phyloP scores from a whole-genome alignment of 73 alveolate genomes.

The Paramecium sonneborni region DNA sequence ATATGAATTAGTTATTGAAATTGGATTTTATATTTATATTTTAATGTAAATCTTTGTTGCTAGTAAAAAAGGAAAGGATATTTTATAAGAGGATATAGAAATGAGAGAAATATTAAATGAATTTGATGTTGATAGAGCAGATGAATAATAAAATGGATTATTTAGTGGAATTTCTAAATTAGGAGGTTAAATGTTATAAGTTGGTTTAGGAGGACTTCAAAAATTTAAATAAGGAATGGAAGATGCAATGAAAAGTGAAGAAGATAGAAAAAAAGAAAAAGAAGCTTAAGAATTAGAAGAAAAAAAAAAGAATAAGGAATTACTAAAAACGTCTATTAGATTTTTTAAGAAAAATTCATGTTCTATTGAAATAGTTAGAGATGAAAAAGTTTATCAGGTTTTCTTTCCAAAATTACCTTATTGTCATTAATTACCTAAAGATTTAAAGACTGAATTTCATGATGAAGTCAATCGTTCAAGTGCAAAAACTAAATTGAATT shows the following conservation, averaged over 20 bases:
- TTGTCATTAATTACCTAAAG: slow-evolving; percentile 59
- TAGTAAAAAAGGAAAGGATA: slow-evolving; percentile 59
- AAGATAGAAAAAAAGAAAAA: slow-evolving; percentile 32
- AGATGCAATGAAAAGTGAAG: not conserved
- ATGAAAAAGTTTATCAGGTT: not conserved
- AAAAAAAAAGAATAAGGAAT: not conserved
- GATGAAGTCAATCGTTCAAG: slow-evolving; percentile 88
- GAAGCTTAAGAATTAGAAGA: not conserved
- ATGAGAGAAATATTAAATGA: slow-evolving; percentile 61
- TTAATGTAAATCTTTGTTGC: slow-evolving; percentile 55
- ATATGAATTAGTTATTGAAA: slow-evolving; percentile 65
- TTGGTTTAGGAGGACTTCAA: slow-evolving; percentile 74
- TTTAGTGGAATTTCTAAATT: slow-evolving; percentile 43
- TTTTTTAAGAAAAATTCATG: slow-evolving; percentile 67
- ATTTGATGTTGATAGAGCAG: slow-evolving; percentile 2
- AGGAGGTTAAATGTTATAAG: slow-evolving; percentile 68
- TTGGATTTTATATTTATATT: slow-evolving; percentile 59
- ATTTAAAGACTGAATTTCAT: slow-evolving; percentile 69
- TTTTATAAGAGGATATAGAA: slow-evolving; percentile 60
- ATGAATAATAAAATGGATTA: not conserved
- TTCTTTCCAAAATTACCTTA: slow-evolving; percentile 62
- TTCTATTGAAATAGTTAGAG: slow-evolving; percentile 57
- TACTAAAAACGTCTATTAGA: slow-evolving; percentile 39
- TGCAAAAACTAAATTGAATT: slow-evolving; percentile 73
- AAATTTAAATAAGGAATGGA: not conserved